Base-by-base conservation (phyloP, 805 yeast genomes). In the Candida ulmi region DNA sequence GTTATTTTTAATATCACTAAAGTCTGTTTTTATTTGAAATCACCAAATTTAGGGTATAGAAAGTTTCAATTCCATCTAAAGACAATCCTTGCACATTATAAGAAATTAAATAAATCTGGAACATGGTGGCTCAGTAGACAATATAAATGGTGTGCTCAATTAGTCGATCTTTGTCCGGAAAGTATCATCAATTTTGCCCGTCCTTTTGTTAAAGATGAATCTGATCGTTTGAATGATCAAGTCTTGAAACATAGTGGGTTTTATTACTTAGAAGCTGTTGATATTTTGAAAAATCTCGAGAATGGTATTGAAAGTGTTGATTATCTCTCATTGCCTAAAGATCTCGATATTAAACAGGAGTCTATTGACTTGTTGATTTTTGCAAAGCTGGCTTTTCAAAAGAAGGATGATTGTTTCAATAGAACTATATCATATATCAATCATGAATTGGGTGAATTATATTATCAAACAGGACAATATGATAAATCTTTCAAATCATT, bases 51-150 rank as follows among this genome's bases (percentile, higher is more conserved):
- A 35, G 86, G 90, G 0, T 74, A 77, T 49, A 66, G 71, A 42
- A 83, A 79, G 54, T 87, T 85, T 54, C 69, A 69, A 29, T 66
- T 74, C 16, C 96, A 87, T 61, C 52, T 83, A 2, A 68, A 69
- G 25, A 73, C 72, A 35, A 75, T 82, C 1, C 47, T 66, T 8
- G 59, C 63, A 8, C 51, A 31, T 21, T n/a, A 17, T 8, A 31
- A 19, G 8, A 45, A 62, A 12, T 39, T 46, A 2, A 48, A 17
- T 17, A 15, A 16, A 11, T 8, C 66, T 0, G 61, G 60, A 5
- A 46, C 53, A 17, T 57, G 68, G 30, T 85, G 95, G 95, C 50
- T 69, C 11, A 71, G 80, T 0, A 52, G 62, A n/a, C 95, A 85
- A 52, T 72, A 76, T 46, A 71, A 76, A 31, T 74, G 83, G 79